These are phyloP conservation scores for Areca catechu DNA, from an alignment of 176 grass and related monocot species.

Conservation along the genomic window DNA sequence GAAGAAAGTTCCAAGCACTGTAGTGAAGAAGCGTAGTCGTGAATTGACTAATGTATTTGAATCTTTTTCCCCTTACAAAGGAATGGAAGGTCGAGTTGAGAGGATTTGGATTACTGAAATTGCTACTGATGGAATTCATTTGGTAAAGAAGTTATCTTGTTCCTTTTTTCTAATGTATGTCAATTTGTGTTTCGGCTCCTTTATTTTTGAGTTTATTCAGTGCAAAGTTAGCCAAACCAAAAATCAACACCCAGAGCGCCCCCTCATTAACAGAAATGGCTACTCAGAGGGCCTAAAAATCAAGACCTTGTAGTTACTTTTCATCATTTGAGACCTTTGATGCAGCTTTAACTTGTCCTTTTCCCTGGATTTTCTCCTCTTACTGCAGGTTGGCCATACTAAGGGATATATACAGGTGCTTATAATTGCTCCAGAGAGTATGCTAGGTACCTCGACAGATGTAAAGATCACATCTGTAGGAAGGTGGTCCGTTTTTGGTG, in stretches of 20 bases:
- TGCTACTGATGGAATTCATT: slow-evolving; percentile 80
- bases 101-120: slow-evolving; percentile 91
- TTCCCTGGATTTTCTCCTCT: slow-evolving; percentile 1
- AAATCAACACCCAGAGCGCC: too few species aligned
- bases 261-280: too few species aligned
- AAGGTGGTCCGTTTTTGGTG: slow-evolving; percentile 88
- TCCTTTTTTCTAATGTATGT: too few species aligned
- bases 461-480: slow-evolving; percentile 76
- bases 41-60: slow-evolving; percentile 85
- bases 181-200: too few species aligned
- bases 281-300: too few species aligned
- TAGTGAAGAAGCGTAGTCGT: slow-evolving; percentile 79
- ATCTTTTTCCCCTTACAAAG: slow-evolving; percentile 81
- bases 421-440: slow-evolving; percentile 65
- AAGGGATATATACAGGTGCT: slow-evolving; percentile 93
- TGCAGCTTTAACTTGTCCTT: too few species aligned
- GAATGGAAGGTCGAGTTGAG: slow-evolving; percentile 59
- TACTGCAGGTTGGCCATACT: slow-evolving; percentile 81
- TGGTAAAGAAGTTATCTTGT: slow-evolving; percentile 33
- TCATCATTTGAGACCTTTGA: too few species aligned
- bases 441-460: slow-evolving; percentile 62
- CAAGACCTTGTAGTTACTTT: too few species aligned
- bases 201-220: too few species aligned
- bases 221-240: too few species aligned
- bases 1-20: slow-evolving; percentile 78